Conservation (phyloP, 345 rosid genomes). For the Murraya koenigii region DNA sequence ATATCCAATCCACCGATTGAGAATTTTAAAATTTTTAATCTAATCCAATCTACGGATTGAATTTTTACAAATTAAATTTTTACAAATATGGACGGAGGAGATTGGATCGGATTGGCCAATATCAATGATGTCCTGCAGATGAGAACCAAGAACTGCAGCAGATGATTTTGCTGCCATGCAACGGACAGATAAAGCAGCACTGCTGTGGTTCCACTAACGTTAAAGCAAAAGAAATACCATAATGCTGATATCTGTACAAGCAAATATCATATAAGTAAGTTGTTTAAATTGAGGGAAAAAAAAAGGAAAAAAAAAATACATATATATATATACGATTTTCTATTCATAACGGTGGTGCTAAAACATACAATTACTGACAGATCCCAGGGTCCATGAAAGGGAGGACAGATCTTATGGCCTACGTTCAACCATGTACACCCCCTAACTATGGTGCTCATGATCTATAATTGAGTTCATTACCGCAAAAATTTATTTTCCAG, state of each 20-base stretch:
- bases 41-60: too few relatives aligned
- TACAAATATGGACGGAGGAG: too few relatives aligned
- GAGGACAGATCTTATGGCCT: not conserved
- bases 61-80: too few relatives aligned
- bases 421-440: not conserved
- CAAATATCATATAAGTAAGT: constrained; percentile 4
- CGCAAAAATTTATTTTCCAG: not conserved
- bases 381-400: not conserved
- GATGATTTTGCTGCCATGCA: constrained; percentile 99
- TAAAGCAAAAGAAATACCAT: constrained; percentile 97
- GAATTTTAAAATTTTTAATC: too few relatives aligned
- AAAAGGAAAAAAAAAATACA: not conserved
- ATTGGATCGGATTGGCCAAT: too few relatives aligned
- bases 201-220: constrained; percentile 68
- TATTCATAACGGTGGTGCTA: not conserved
- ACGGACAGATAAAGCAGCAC: constrained; percentile 85
- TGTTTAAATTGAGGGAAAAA: not conserved
- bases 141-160: constrained; percentile 69
- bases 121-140: constrained; percentile 92
- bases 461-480: not conserved
- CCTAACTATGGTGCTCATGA: not conserved
- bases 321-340: not conserved
- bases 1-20: too few relatives aligned
- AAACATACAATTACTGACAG: not conserved
- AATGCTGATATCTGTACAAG: constrained; percentile 72